A percentile compares a stretch with the other conserved stretches of the same genome.
Evolutionary conservation across 352 stramenopile species (phyloP).

Genomic region (Pythium biforme): DNA sequence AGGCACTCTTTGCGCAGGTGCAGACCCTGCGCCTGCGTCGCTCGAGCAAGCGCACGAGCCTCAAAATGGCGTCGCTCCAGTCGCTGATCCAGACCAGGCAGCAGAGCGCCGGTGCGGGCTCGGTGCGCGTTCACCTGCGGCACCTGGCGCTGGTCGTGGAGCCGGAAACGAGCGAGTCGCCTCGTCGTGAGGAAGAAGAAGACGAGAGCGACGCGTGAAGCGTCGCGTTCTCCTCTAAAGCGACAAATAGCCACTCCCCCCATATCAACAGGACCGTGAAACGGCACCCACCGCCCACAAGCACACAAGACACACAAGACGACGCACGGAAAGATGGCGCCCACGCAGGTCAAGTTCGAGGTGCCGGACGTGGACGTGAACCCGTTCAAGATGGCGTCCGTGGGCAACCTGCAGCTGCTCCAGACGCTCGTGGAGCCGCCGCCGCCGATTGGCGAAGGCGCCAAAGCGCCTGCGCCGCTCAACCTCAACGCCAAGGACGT

Average conservation of each 20-base stretch:
- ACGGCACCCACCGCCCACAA: neutral
- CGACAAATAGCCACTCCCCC: neutral
- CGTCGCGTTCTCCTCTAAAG: conserved; percentile 11
- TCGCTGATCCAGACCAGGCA: too few species aligned
- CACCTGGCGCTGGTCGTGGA: conserved; percentile 10
- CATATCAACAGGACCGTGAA: neutral
- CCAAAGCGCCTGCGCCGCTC: conserved; percentile 38
- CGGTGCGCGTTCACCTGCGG: neutral
- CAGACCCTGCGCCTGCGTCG: conserved; percentile 29
- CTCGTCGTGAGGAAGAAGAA: neutral
- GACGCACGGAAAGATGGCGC: conserved; percentile 19
- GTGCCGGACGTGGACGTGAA: conserved; percentile 80
- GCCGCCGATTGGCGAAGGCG: conserved; percentile 24
- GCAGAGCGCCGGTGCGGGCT: neutral
- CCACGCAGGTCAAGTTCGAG: conserved; percentile 55
- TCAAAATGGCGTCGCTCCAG: conserved; percentile 35
- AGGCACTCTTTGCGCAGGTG: conserved; percentile 46
- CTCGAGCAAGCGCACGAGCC: conserved; percentile 24
- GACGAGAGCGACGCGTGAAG: conserved; percentile 4
- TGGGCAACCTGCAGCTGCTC: conserved; percentile 73
- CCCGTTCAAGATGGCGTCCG: conserved; percentile 82
- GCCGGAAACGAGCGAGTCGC: neutral
- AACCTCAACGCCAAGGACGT: conserved; percentile 82
- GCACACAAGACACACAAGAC: neutral
- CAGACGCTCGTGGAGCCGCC: conserved; percentile 65